phyloP scores from a whole-genome alignment of 805 yeast species.

The Clavispora phyllophila region DNA sequence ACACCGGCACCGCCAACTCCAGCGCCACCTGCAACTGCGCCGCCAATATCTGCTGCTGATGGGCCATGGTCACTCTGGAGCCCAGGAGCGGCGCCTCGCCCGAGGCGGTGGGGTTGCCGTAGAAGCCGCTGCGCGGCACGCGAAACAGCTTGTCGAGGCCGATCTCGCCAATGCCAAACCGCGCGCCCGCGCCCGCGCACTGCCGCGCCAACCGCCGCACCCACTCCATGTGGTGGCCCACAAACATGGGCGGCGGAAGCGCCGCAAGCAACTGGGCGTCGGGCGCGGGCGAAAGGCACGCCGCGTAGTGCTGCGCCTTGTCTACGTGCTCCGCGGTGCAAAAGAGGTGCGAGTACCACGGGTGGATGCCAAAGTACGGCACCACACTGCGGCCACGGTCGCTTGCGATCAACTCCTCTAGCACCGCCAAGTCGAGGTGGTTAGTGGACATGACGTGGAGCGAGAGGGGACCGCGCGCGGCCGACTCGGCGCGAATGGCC shows the following conservation, averaged over 20 bases:
- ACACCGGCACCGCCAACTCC: conserved; percentile 45
- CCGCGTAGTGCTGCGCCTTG: conserved; percentile 52
- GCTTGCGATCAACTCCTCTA: conserved; percentile 16
- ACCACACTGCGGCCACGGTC: conserved; percentile 16
- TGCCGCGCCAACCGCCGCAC: conserved; percentile 23
- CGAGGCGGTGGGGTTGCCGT: conserved; percentile 30
- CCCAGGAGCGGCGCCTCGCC: conserved; percentile 27
- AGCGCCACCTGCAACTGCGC: conserved; percentile 53
- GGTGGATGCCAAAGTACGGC: conserved; percentile 76
- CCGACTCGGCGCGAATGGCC: conserved; percentile 6
- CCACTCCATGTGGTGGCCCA: conserved; percentile 30
- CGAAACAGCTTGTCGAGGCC: conserved; percentile 80
- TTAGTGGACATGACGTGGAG: conserved; percentile 39
- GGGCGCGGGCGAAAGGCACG: conserved; percentile 43
- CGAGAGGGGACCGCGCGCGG: conserved; percentile 3
- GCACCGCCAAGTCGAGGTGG: conserved; percentile 26
- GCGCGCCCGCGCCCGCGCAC: conserved; percentile 5
- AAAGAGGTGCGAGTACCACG: conserved; percentile 81
- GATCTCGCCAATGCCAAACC: conserved; percentile 72
- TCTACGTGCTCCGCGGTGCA: conserved; percentile 20
- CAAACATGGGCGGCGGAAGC: conserved; percentile 58
- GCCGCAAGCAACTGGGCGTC: conserved; percentile 32
- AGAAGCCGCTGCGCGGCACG: conserved; percentile 56
- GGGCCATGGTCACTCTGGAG: conserved; percentile 57
- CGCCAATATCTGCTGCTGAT: conserved; percentile 55